Evolutionary conservation across 371 early-diverging fungal species (phyloP).

Genomic region (Nematocida sp.): DNA sequence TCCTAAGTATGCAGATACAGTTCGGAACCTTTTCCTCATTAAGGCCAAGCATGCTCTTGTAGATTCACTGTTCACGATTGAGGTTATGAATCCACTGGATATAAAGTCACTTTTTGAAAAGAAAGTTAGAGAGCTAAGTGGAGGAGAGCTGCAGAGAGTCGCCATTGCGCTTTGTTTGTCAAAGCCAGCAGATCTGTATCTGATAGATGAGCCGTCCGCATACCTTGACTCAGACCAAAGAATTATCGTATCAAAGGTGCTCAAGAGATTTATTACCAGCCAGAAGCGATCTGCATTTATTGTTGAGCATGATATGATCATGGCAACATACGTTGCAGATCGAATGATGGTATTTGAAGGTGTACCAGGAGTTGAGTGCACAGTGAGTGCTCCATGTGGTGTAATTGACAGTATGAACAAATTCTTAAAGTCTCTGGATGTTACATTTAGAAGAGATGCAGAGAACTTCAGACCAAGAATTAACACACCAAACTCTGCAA

Average conservation of each 20-base stretch:
- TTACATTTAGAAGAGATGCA: conserved; percentile 97
- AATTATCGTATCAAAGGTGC: conserved; percentile 95
- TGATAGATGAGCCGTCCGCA: conserved; percentile 98
- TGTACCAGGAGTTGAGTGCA: conserved; percentile 75
- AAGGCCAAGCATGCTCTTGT: conserved; percentile 84
- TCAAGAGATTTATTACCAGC: conserved; percentile 93
- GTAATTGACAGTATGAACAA: conserved; percentile 93
- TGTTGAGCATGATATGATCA: conserved; percentile 99
- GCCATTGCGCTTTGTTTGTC: conserved; percentile 90
- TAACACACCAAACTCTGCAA: conserved; percentile 90
- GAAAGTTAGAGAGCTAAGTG: conserved; percentile 82
- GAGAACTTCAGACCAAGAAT: conserved; percentile 95
- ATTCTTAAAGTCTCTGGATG: conserved; percentile 86
- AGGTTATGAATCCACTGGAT: conserved; percentile 89
- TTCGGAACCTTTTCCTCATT: conserved; percentile 85
- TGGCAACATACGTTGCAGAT: conserved; percentile 99
- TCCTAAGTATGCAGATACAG: conserved; percentile 85
- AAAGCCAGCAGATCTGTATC: conserved; percentile 90
- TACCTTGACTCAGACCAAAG: conserved; percentile 99
- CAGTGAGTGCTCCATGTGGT: conserved; percentile 81
- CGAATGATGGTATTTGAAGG: conserved; percentile 96
- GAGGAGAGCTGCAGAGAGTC: conserved; percentile 99
- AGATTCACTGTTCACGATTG: conserved; percentile 91
- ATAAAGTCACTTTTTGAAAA: conserved; percentile 89
- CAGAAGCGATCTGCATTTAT: conserved; percentile 95